These are phyloP conservation scores for Davidsoniella virescens DNA, from an alignment of 2,329 filamentous ascomycete genomes.

Conservation along the genomic window DNA sequence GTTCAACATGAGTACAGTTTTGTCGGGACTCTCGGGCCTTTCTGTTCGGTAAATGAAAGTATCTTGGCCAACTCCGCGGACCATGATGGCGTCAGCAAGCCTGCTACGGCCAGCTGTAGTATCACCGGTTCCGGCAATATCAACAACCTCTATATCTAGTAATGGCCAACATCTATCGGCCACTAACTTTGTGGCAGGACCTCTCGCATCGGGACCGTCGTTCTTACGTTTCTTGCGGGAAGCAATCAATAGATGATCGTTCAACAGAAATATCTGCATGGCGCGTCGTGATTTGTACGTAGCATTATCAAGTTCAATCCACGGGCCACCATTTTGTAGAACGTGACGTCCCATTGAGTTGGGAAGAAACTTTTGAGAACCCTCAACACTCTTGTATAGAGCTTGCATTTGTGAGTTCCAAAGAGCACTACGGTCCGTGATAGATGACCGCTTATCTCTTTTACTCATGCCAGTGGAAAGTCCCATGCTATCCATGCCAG, in stretches of 20 bases:
- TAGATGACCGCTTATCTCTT: slow-evolving; percentile 75
- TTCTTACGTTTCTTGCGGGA: slow-evolving; percentile 82
- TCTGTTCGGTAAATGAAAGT: slow-evolving; percentile 91
- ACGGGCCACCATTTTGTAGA: slow-evolving; percentile 77
- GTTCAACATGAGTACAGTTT: slow-evolving; percentile 65
- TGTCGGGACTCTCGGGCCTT: slow-evolving; percentile 62
- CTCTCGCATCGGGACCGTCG: slow-evolving; percentile 42
- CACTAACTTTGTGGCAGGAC: slow-evolving; percentile 57
- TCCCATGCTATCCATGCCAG: slow-evolving; percentile 31
- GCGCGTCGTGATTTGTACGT: slow-evolving; percentile 87
- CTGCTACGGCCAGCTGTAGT: slow-evolving; percentile 35
- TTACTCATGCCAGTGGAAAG: slow-evolving; percentile 43
- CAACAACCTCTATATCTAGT: slow-evolving; percentile 81
- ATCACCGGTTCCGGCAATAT: slow-evolving; percentile 56
- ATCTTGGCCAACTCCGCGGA: slow-evolving; percentile 70
- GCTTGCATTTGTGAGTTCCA: slow-evolving; percentile 62
- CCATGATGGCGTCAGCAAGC: slow-evolving; percentile 73
- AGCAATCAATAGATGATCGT: slow-evolving; percentile 84
- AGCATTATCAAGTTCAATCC: slow-evolving; percentile 93
- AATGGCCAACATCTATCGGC: slow-evolving; percentile 91
- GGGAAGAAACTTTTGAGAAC: slow-evolving; percentile 90
- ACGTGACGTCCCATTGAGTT: slow-evolving; percentile 85
- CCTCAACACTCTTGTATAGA: slow-evolving; percentile 93
- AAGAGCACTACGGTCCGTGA: slow-evolving; percentile 50
- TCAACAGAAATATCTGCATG: slow-evolving; percentile 82